These are phyloP conservation scores for Oligophagozyma castellii DNA, from an alignment of 1,139 yeast species.

Conservation along the genomic window DNA sequence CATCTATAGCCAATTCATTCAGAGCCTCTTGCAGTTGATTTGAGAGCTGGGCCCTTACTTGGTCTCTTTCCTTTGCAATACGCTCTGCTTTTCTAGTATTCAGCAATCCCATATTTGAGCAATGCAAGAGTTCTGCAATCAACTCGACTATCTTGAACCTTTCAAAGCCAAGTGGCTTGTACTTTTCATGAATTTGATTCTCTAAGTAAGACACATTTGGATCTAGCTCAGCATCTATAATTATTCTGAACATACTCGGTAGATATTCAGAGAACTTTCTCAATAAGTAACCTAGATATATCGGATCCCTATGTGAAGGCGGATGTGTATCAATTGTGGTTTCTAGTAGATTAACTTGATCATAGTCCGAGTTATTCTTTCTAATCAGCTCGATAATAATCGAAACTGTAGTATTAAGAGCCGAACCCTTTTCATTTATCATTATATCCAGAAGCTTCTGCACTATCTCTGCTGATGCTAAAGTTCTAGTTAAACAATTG, in stretches of 20 bases:
- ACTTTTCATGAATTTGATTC: slow-evolving; percentile 20
- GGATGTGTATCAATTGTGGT: slow-evolving; percentile 77
- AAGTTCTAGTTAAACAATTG: slow-evolving; percentile 75
- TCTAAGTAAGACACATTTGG: slow-evolving; percentile 6
- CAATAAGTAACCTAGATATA: slow-evolving; percentile 28
- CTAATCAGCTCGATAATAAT: slow-evolving; percentile 89
- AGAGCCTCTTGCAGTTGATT: slow-evolving; percentile 23
- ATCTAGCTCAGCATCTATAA: slow-evolving; percentile 12
- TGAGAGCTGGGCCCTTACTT: slow-evolving; percentile 36
- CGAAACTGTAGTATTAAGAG: slow-evolving; percentile 88
- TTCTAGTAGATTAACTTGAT: slow-evolving; percentile 70
- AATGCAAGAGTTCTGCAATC: slow-evolving; percentile 86
- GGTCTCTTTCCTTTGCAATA: slow-evolving; percentile 64
- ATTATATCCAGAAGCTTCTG: slow-evolving; percentile 54
- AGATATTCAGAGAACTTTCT: slow-evolving; percentile 23
- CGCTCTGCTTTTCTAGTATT: slow-evolving; percentile 77
- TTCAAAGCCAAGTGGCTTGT: slow-evolving; percentile 87
- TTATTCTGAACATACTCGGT: slow-evolving; percentile 32
- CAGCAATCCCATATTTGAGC: slow-evolving; percentile 89
- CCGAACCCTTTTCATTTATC: slow-evolving; percentile 68
- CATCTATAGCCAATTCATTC: slow-evolving; percentile 25
- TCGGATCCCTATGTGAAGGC: slow-evolving; percentile 83
- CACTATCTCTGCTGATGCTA: slow-evolving; percentile 60
- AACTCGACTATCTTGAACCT: slow-evolving; percentile 90
- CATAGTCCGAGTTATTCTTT: slow-evolving; percentile 92